phyloP scores from a whole-genome alignment of 2,329 filamentous ascomycete species.

The Alternaria consortialis region DNA sequence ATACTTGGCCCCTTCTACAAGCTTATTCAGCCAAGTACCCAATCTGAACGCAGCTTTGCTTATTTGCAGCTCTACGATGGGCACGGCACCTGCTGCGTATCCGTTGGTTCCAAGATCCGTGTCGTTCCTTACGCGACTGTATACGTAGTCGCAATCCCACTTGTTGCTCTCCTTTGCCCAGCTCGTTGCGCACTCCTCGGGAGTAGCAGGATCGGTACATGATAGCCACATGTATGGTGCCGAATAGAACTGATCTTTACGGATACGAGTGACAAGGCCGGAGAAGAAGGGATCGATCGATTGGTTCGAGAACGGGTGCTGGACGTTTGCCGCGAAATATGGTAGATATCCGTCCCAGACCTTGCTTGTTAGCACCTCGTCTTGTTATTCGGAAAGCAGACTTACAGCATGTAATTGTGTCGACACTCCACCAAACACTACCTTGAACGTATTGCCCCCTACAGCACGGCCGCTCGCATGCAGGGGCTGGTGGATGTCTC shows the following conservation, averaged over 20 bases:
- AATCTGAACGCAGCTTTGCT: constrained; percentile 53
- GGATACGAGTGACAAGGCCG: constrained; percentile 48
- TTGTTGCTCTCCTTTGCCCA: constrained; percentile 53
- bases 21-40: constrained; percentile 51
- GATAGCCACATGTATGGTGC: constrained; percentile 49
- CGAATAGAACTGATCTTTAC: constrained; percentile 47
- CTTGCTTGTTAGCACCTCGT: constrained; percentile 30
- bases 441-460: constrained; percentile 51
- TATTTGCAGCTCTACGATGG: constrained; percentile 53
- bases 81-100: constrained; percentile 51
- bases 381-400: background rate
- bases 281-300: constrained; percentile 50
- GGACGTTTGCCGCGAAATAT: constrained; percentile 48
- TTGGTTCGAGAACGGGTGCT: constrained; percentile 45
- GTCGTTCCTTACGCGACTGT: constrained; percentile 39
- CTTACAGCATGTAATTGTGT: constrained; percentile 53
- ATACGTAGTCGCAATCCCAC: constrained; percentile 54
- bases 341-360: constrained; percentile 54
- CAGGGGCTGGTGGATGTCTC: constrained; percentile 54
- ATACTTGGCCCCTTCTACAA: constrained; percentile 34
- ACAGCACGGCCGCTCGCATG: constrained; percentile 51
- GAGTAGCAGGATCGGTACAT: constrained; percentile 46
- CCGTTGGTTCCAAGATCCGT: constrained; percentile 49
- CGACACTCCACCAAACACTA: constrained; percentile 45
- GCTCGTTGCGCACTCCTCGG: constrained; percentile 45